phyloP scores from a whole-genome alignment of 148 eudicot species.

The Rhododendron ovatum region DNA sequence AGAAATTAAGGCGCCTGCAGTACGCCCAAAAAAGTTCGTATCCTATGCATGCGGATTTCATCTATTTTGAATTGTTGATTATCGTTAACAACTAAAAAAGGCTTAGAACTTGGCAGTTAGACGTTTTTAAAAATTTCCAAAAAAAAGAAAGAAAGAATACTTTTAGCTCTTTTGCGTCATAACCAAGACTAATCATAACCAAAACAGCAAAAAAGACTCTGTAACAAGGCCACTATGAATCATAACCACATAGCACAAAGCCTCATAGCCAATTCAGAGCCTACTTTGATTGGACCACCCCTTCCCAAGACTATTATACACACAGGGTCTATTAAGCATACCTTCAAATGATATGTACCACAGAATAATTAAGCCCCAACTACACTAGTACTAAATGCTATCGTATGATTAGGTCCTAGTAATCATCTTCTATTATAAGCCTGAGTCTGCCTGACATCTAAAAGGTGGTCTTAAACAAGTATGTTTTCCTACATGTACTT shows the following conservation, averaged over 20 bases:
- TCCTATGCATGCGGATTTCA: neutral
- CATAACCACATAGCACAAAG: neutral
- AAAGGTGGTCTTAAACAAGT: neutral
- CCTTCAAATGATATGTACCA: neutral
- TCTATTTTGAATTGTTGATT: neutral
- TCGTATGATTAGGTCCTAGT: neutral
- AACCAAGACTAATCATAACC: neutral
- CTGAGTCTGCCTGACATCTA: neutral
- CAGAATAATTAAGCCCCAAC: neutral
- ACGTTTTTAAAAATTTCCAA: neutral
- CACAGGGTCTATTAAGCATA: neutral
- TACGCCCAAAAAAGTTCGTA: neutral
- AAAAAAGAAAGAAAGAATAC: neutral
- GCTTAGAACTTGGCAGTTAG: neutral
- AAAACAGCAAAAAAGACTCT: neutral
- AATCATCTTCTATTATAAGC: neutral
- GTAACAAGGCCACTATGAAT: neutral
- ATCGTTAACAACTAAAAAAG: too few species aligned
- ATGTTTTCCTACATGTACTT: neutral
- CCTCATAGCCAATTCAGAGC: neutral
- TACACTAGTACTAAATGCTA: neutral
- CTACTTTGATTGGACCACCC: neutral
- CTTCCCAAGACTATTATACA: neutral
- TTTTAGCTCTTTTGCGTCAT: neutral
- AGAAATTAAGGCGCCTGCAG: neutral